Evolutionary conservation across 2,329 filamentous ascomycete species (phyloP), one percentile per base, ranked within the genome.

Genomic region (Xylaria sp.): DNA sequence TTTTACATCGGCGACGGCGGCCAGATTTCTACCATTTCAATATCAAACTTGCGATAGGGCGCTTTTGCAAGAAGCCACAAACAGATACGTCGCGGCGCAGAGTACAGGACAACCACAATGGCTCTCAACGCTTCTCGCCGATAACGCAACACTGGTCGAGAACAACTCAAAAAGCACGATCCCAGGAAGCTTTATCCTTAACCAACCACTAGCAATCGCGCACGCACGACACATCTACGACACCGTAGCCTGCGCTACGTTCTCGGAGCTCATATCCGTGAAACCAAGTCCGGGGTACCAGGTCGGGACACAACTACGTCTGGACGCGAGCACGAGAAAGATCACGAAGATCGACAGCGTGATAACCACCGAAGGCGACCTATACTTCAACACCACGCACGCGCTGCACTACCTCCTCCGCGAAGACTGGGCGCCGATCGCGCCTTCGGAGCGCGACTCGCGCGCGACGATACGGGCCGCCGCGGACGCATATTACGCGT

Each of bases 341-440:
- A 69, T 78, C 15, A 59, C 66, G 1, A 66, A 73, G 26, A 71
- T 79, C 13, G 77, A 79, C 56, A 68, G 68, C 1, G 66, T 79
- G 56, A 71, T 73, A 23, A 77, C 77, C 15, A 75, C 70, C 5
- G 72, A 68, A 0, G 71, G 71, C 13, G 75, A 77, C 58, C 77
- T 77, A 70, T 69, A 77, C 33, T 80, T 80, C 69, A 74, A 78
- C 66, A 74, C 77, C 11, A 69, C 74, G n/a, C 74, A 77, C 59
- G 76, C 76, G n/a, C 72, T 80, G 7, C 68, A 76, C 59, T 77
- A 74, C 59, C 73, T 73, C 13, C 67, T 71, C 11, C 67, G 67
- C 66, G 76, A 77, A 65, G 71, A 72, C 28, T 78, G 75, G 74
- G 57, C 68, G 11, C 42, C 67, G 15, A 75, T 79, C 42, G 67